Percentiles rank a stretch among this genome's conserved stretches.
Evolutionary conservation across 2,329 filamentous ascomycete genomes (phyloP).

Genomic region (Ophiostoma tasmaniense): DNA sequence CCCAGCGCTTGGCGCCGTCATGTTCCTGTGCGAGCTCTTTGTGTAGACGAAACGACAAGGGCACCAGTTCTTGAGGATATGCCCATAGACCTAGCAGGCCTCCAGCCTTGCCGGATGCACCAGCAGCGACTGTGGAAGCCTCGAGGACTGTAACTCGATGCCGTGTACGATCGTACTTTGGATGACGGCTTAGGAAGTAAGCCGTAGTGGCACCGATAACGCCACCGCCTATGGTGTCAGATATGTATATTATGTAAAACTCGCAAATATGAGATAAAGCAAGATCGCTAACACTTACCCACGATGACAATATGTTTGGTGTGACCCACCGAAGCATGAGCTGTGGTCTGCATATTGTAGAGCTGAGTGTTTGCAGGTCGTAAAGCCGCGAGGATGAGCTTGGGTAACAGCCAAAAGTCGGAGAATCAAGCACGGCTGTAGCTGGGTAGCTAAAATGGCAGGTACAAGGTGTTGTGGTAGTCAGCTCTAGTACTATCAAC

Average conservation of each 20-base stretch:
- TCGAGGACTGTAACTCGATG: slow-evolving; percentile 83
- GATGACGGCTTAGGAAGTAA: slow-evolving; percentile 83
- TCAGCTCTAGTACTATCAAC: not conserved
- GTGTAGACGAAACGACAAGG: slow-evolving; percentile 77
- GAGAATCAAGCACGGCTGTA: not conserved
- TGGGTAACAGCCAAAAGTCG: not conserved
- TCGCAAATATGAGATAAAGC: not conserved
- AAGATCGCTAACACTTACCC: slow-evolving; percentile 24
- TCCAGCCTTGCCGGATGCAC: slow-evolving; percentile 89
- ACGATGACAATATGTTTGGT: slow-evolving; percentile 35
- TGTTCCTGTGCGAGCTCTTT: slow-evolving; percentile 78
- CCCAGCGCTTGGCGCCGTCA: slow-evolving; percentile 70
- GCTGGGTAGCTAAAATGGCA: not conserved
- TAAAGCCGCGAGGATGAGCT: not conserved
- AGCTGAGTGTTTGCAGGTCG: not conserved
- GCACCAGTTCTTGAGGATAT: slow-evolving; percentile 75
- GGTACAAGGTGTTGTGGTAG: not conserved
- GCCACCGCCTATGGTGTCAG: slow-evolving; percentile 59
- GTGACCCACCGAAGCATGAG: slow-evolving; percentile 3
- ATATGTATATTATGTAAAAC: too few species aligned
- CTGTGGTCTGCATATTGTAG: slow-evolving; percentile 8
- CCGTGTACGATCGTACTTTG: slow-evolving; percentile 62
- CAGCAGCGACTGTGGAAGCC: slow-evolving; percentile 74
- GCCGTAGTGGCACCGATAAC: slow-evolving; percentile 89
- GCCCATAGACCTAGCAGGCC: slow-evolving; percentile 87